phyloP scores from a whole-genome alignment of 257 asterid genomes.

The Solanum infundibuliforme region DNA sequence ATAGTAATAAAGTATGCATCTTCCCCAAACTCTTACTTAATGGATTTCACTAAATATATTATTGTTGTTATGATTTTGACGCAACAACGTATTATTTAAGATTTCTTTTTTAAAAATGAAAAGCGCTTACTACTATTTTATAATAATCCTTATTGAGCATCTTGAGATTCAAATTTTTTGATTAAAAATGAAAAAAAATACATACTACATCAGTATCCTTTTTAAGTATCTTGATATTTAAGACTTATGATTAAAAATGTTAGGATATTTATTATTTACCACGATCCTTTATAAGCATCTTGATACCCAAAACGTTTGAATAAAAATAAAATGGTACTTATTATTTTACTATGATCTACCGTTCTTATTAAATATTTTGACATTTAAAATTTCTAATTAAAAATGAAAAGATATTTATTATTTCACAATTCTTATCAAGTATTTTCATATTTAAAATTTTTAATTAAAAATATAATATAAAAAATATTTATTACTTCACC shows the following conservation, averaged over 20 bases:
- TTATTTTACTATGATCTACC: neutral
- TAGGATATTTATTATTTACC: neutral
- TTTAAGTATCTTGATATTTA: neutral
- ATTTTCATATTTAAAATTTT: accelerated
- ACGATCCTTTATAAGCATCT: neutral
- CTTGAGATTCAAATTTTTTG: neutral
- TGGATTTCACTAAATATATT: no score
- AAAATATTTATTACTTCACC: neutral
- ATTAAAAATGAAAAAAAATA: neutral
- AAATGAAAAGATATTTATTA: neutral
- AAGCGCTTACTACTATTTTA: neutral
- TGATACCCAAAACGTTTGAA: neutral
- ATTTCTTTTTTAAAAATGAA: neutral
- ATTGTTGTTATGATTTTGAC: no score
- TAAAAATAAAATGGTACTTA: no score
- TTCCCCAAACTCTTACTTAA: no score
- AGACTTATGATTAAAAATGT: neutral
- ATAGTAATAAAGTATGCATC: no score
- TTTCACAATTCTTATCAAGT: accelerated
- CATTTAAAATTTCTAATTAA: neutral
- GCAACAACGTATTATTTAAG: accelerated
- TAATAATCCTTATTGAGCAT: neutral
- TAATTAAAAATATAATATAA: neutral
- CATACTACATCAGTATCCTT: accelerated
- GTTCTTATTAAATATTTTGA: neutral